Base-by-base conservation (phyloP, 1,284 basidiomycete species). In the Malassezia japonica region DNA sequence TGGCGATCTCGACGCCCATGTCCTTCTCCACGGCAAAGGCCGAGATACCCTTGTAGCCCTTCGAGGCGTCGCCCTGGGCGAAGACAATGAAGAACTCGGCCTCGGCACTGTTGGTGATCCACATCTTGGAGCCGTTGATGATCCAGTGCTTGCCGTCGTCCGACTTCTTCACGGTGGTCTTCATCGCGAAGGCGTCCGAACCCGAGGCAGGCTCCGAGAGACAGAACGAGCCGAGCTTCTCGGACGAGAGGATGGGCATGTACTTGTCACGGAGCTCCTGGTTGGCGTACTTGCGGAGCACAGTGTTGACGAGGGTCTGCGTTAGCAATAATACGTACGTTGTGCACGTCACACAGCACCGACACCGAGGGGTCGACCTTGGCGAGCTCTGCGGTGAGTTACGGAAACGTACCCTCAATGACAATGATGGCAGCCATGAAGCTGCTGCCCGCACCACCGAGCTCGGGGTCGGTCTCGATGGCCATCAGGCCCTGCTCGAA, bases 401-500 rank as follows among this genome's bases (percentile, higher is more conserved):
- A n/a, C n/a, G n/a, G n/a, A n/a, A n/a, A n/a, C n/a, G n/a, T n/a
- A n/a, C n/a, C n/a, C 65, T 98, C 92, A 50, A 99, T 92, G 33
- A 86, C 87, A 60, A 99, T 87, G 67, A 99, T 89, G 29, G 94
- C 91, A 3, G 87, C 83, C 1, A 84, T 95, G 77, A 99, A 99
- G 5, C 87, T 89, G 43, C 82, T 84, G 62, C 86, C 90, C 3
- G 92, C 80, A 41, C 94, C 94, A 16, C 85, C 86, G 58, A 85
- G 81, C 32, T 86, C 87, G 12, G 81, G 79, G 49, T 79, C 80
- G 3, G 88, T 95, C 77, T 98, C 92, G 61, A 99, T 90, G 42
- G 86, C 91, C 94, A 98, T 98, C 70, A 95, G 88, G 27, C 92
- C 92, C 76, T 95, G 88, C 54, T 95, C 89, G 60, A 95, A 98